Evolutionary conservation across 495 filamentous ascomycete species (phyloP), one percentile per base, ranked within the genome.

Genomic region (Eremomyces bilateralis): DNA sequence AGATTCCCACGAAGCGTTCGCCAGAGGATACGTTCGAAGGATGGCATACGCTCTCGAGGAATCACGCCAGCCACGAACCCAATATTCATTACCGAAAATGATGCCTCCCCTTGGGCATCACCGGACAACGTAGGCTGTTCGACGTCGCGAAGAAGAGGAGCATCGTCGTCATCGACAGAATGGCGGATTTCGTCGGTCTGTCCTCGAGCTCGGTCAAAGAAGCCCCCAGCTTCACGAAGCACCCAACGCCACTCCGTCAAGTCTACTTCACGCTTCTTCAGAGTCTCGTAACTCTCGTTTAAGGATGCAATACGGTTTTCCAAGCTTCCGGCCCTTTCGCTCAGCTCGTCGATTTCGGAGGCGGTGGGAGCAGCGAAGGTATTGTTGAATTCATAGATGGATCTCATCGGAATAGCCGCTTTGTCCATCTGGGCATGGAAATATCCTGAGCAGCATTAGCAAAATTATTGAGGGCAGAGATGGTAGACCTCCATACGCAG

Each of bases 51-150:
- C 42, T 94, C 85, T 17, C 84, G 66, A 17, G 80, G 76, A 46
- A 99, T 95, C 34, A 95, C 90, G 54, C 88, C 88, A 34, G 90
- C 76, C n/a, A 99, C 88, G 44, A 99, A 95, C n/a, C 90, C 90
- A 46, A 99, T 95, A 53, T 92, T 92, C 80, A 92, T 90, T 31
- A 80, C 78, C 4, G 79, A 80, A 51, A 94, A 85, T 29, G 81
- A 83, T 46, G 79, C 76, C 49, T 83, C 67, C 19, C 58, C 80
- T 32, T 70, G 68, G 38, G 68, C 62, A 42, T 85, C 76, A 27
- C 73, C 71, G 46, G 80, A 80, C 39, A 67, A 59, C 35, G 67
- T 48, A 51, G 81, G 67, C 46, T 88, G 80, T 53, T 94, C 84
- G 38, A 94, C 73, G 35, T 58, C 53, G 3, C 48, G 52, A 11